Percentiles rank a stretch among this genome's conserved stretches.
Evolutionary conservation across 2,329 filamentous ascomycete species (phyloP).

Genomic region (Colletotrichum kahawae): DNA sequence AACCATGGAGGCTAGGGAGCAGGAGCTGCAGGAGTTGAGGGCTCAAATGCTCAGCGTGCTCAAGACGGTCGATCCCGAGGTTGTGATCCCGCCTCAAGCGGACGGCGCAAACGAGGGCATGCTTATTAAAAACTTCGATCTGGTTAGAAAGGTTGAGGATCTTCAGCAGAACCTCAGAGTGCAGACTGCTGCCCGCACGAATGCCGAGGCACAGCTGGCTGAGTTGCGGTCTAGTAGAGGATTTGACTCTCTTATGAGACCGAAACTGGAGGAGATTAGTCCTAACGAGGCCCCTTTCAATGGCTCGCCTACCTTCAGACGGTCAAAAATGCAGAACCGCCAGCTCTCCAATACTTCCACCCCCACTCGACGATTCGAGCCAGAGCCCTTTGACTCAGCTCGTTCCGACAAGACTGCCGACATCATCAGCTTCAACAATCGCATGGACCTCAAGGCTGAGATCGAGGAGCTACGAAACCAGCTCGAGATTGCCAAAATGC

Average conservation of each 20-base stretch:
- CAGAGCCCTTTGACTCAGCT: slow-evolving; percentile 72
- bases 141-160: slow-evolving; percentile 85
- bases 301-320: slow-evolving; percentile 75
- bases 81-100: slow-evolving; percentile 66
- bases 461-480: slow-evolving; percentile 93
- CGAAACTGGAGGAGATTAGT: slow-evolving; percentile 86
- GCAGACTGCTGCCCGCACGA: slow-evolving; percentile 78
- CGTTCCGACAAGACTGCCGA: slow-evolving; percentile 87
- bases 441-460: slow-evolving; percentile 89
- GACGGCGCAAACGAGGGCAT: slow-evolving; percentile 59
- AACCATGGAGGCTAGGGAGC: slow-evolving; percentile 79
- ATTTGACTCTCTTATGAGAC: slow-evolving; percentile 70
- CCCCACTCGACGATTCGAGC: slow-evolving; percentile 74
- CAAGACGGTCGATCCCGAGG: slow-evolving; percentile 83
- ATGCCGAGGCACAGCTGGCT: slow-evolving; percentile 82
- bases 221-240: slow-evolving; percentile 78
- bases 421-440: slow-evolving; percentile 81
- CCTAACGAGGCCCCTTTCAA: slow-evolving; percentile 78
- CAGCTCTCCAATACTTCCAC: slow-evolving; percentile 79
- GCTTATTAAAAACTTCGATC: slow-evolving; percentile 78
- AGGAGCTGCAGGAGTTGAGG: slow-evolving; percentile 81
- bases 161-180: slow-evolving; percentile 88
- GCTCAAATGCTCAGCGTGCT: slow-evolving; percentile 82
- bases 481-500: slow-evolving; percentile 92
- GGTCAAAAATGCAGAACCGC: slow-evolving; percentile 55